phyloP scores from a whole-genome alignment of 108 stramenopile species.

The Nitzschia sp. region DNA sequence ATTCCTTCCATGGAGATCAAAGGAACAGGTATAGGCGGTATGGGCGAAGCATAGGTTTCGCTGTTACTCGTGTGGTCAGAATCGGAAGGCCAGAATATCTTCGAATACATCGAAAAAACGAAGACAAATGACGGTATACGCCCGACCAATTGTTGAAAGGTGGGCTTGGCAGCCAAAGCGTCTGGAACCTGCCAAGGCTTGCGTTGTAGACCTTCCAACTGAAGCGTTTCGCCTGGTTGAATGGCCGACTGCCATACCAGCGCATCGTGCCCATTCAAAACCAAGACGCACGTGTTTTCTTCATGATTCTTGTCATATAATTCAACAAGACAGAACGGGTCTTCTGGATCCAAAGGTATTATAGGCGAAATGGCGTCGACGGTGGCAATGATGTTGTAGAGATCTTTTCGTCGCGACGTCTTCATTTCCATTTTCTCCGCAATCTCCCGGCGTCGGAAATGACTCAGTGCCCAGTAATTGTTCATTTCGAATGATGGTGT shows the following conservation, averaged over 20 bases:
- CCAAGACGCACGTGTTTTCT: slow-evolving; percentile 45
- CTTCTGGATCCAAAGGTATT: slow-evolving; percentile 47
- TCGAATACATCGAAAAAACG: slow-evolving; percentile 18
- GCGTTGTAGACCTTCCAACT: slow-evolving; percentile 42
- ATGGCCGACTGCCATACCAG: slow-evolving; percentile 59
- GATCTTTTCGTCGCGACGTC: slow-evolving; percentile 13
- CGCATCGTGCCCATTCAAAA: slow-evolving; percentile 56
- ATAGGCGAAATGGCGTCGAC: slow-evolving; percentile 84
- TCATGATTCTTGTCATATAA: slow-evolving; percentile 46
- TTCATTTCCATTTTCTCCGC: slow-evolving; percentile 6
- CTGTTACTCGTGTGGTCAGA: neutral
- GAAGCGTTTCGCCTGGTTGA: slow-evolving; percentile 55
- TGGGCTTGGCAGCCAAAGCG: slow-evolving; percentile 20
- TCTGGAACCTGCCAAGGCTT: slow-evolving; percentile 68
- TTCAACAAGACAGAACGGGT: slow-evolving; percentile 78
- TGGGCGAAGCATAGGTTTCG: neutral
- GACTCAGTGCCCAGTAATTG: slow-evolving; percentile 27
- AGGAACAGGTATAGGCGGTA: slow-evolving; percentile 21
- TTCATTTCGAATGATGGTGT: neutral
- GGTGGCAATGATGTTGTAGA: slow-evolving; percentile 27
- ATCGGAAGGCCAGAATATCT: neutral
- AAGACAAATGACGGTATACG: slow-evolving; percentile 71
- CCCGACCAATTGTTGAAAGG: slow-evolving; percentile 30
- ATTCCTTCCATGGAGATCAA: slow-evolving; percentile 25
- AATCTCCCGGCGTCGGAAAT: slow-evolving; percentile 17